Evolutionary conservation across 179 eudicot species (phyloP), one percentile per base, ranked within the genome.

Genomic region (Amaranthus tricolor): DNA sequence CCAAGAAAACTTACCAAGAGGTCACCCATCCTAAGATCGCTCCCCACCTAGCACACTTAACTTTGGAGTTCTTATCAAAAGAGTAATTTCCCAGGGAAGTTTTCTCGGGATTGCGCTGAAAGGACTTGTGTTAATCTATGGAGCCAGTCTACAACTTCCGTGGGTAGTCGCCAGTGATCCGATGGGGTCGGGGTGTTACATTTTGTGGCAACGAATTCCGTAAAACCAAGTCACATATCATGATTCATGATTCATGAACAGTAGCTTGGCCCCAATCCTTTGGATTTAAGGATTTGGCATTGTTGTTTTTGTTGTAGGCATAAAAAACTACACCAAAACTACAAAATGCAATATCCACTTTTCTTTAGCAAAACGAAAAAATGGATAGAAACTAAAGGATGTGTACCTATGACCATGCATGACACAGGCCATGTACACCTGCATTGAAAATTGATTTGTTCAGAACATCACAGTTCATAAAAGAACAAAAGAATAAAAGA

Each of bases 401-500:
- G 40, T 31, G 49, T 83, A 95, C 99, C 95, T 87, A 76, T 79
- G 87, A 75, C 96, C 94, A 20, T 89, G 88, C 82, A 84, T 82
- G 79, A 95, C 68, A 61, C 98, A 95, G 52, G 97, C 93, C 99
- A 95, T 95, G 83, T 89, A 89, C 49, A 95, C 96, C 99, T 95
- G 92, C 80, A 88, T 47, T 59, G 15, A 21, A 5, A 40, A 20
- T 78, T 31, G 9, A 44, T 57, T 50, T 53, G 60, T 50, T 60
- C 69, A 53, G 54, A 48, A 43, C 68, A 44, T 31, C 45, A 68
- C 16, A 63, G 50, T n/a, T 57, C 43, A 51, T 56, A 53, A 54
- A 9, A 62, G 47, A 71, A 70, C 12, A 47, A 71, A 45, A 62
- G 47, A 71, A 70, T n/a, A 48, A 72, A 45, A 20, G 47, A 48